Evolutionary conservation across 2,329 filamentous ascomycete genomes (phyloP), one percentile per base, ranked within the genome.

Genomic region (Calonectria ilicicola): DNA sequence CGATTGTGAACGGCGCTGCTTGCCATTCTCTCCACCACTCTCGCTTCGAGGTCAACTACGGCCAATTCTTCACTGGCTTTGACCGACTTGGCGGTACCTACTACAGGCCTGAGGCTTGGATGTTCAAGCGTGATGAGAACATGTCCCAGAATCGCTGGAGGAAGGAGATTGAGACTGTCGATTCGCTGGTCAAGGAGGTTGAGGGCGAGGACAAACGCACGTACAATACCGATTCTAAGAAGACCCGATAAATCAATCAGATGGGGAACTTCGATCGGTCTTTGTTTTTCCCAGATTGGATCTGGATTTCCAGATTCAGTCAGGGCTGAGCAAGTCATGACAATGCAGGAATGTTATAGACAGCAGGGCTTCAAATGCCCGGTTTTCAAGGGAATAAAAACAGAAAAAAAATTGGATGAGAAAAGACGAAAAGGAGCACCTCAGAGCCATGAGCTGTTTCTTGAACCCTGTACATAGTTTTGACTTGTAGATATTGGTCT

Each of bases 21-120:
- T 98, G 96, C 88, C 96, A 98, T 89, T 85, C 84, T 6, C 82
- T 86, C 2, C 96, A 98, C 85, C 96, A 98, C 82, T 84, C 83
- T 27, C 82, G 83, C 68, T 85, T 85, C 74, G 83, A 84, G 74
- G 83, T 85, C 89, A 98, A 98, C 86, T 98, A 98, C 81, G 96
- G 96, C 71, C 96, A 98, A 84, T 98, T 96, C 86, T 97, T 95
- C 19, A 98, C 95, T 0, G 87, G 97, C 23, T 98, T 96, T 93
- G 96, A 98, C 84, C 92, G 96, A 66, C 85, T 98, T 23, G 94
- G 95, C 67, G 94, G 93, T 72, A 97, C 94, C 81, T 98, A 98
- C 87, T 90, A 94, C 79, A 91, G 93, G 87, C 96, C 96, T 23
- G 96, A 97, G 78, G 90, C 92, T 69, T 95, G 95, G 85, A 90